Conservation (phyloP, 2,329 filamentous ascomycete species). For the Fusarium avenaceum region DNA sequence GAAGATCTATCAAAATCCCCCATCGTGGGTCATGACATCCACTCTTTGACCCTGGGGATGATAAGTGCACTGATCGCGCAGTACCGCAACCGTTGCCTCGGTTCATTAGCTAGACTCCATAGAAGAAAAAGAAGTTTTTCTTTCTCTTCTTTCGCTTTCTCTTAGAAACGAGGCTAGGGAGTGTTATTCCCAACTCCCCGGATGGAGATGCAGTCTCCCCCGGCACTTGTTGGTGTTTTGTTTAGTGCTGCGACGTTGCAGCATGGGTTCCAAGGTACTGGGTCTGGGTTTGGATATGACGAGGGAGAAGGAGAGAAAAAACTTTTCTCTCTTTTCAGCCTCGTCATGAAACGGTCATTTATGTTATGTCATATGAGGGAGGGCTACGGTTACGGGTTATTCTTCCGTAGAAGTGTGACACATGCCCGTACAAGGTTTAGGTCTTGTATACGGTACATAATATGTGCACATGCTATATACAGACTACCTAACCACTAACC, state of each 20-base stretch:
- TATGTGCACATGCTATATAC: conserved; percentile 4
- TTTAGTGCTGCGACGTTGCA: conserved; percentile 30
- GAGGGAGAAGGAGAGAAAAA: background rate
- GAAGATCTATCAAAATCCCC: conserved; percentile 12
- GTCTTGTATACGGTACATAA: conserved; percentile 3
- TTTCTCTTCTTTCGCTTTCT: conserved; percentile 7
- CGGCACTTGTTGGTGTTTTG: conserved; percentile 14
- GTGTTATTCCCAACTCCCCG: conserved; percentile 8
- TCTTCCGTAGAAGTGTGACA: background rate
- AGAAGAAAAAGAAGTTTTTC: conserved; percentile 10
- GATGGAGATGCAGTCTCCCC: conserved; percentile 8
- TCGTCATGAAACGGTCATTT: conserved; percentile 21
- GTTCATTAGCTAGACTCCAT: conserved; percentile 10
- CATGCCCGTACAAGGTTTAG: background rate
- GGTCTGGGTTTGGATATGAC: conserved; percentile 28
- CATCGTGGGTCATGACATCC: background rate
- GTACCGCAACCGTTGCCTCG: conserved; percentile 13
- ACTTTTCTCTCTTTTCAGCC: conserved; percentile 17
- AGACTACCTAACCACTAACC: background rate
- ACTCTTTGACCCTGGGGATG: background rate
- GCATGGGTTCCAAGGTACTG: conserved; percentile 31
- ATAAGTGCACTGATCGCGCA: background rate
- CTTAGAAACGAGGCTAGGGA: conserved; percentile 7
- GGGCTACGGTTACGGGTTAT: conserved; percentile 1
- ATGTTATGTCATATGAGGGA: background rate